These are phyloP conservation scores for Colletotrichum sp. DNA, from an alignment of 2,329 filamentous ascomycete genomes.

Conservation along the genomic window DNA sequence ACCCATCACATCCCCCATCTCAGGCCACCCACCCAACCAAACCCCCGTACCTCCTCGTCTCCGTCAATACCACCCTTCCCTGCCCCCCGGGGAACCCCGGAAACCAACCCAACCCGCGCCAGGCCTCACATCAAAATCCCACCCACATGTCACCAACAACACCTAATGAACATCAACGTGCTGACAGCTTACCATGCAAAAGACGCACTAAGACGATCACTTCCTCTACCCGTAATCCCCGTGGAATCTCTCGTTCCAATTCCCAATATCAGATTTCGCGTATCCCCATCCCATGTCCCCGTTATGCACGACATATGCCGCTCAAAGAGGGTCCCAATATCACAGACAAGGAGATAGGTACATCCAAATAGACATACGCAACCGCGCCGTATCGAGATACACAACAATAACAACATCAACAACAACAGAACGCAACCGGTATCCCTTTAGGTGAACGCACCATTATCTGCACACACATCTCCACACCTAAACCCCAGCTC, in stretches of 20 bases:
- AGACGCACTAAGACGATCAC: not conserved
- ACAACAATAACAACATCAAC: not conserved
- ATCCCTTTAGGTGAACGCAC: not conserved
- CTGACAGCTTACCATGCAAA: not conserved
- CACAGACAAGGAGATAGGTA: not conserved
- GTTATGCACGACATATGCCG: not conserved
- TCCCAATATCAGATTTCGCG: not conserved
- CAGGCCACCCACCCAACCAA: not conserved
- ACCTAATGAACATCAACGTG: not conserved
- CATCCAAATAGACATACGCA: not conserved
- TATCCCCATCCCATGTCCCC: not conserved
- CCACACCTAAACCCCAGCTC: not conserved
- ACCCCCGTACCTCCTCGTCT: not conserved
- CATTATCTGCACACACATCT: not conserved
- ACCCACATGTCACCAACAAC: not conserved
- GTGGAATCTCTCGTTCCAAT: constrained; percentile 1
- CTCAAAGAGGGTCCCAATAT: not conserved
- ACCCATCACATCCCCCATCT: not conserved
- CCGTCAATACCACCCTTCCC: not conserved
- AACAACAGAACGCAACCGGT: not conserved
- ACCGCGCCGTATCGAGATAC: not conserved
- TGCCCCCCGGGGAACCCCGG: not conserved
- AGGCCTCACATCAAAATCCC: not conserved
- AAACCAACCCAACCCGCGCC: not conserved
- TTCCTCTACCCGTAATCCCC: not conserved